These are phyloP conservation scores for Verticillium albo-atrum DNA, from an alignment of 2,329 filamentous ascomycete species.

Conservation along the genomic window DNA sequence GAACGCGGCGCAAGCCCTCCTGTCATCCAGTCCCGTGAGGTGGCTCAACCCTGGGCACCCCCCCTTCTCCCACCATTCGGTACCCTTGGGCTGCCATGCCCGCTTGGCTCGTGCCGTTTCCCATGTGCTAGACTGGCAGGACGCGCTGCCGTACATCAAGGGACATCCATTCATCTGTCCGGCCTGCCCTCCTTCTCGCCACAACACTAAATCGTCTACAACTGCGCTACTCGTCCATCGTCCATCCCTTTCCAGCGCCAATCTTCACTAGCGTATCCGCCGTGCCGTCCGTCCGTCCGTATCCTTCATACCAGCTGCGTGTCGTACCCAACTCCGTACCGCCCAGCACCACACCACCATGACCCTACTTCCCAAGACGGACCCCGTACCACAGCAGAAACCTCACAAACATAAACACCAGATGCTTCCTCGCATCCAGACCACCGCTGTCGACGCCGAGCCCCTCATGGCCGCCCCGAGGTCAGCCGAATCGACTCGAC, in stretches of 20 bases:
- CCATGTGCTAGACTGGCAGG: not conserved
- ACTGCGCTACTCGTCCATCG: slow-evolving; percentile 3
- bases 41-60: too few relatives aligned
- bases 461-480: slow-evolving; percentile 14
- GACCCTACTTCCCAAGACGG: slow-evolving; percentile 5
- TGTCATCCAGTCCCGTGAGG: not conserved
- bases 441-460: not conserved
- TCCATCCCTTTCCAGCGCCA: not conserved
- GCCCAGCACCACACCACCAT: not conserved
- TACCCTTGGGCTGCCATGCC: not conserved
- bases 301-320: not conserved
- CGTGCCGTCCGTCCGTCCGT: not conserved
- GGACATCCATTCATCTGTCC: not conserved
- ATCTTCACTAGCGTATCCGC: not conserved
- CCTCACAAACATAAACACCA: not conserved
- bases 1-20: not conserved
- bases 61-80: too few relatives aligned
- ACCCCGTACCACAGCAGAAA: slow-evolving; percentile 12
- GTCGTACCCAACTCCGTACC: slow-evolving; percentile 3
- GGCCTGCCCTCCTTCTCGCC: not conserved
- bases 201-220: not conserved
- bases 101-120: not conserved
- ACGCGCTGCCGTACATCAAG: not conserved
- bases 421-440: not conserved
- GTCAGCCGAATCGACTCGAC: slow-evolving; percentile 15